Evolutionary conservation across 345 rosid genomes (phyloP).

Genomic region (Gynandropsis gynandra): DNA sequence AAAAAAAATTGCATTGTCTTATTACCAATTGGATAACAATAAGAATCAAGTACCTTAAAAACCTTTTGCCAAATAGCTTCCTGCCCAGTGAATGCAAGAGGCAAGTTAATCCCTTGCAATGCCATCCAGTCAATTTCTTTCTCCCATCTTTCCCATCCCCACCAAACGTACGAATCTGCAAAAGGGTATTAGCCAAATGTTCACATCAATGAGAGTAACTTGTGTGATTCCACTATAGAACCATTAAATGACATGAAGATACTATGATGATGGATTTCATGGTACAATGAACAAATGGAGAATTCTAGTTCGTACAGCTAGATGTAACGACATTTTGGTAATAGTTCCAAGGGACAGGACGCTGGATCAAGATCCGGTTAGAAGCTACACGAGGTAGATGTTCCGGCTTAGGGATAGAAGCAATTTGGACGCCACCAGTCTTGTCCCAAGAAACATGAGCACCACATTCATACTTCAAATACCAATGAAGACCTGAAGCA

Average conservation of each 20-base stretch:
- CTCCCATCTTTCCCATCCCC: conserved; percentile 94
- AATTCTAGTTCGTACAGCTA: conserved; percentile 53
- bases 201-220: neutral
- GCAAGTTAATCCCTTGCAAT: conserved; percentile 90
- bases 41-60: conserved; percentile 46
- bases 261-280: conserved; percentile 6
- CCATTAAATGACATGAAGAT: conserved; percentile 1
- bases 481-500: conserved; percentile 92
- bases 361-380: conserved; percentile 53
- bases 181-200: conserved; percentile 6
- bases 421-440: conserved; percentile 81
- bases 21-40: neutral
- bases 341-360: conserved; percentile 94
- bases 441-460: conserved; percentile 96
- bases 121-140: conserved; percentile 99
- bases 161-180: conserved; percentile 90
- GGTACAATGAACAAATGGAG: too few species aligned
- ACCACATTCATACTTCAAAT: conserved; percentile 70
- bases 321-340: conserved; percentile 95
- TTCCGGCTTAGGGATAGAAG: conserved; percentile 67
- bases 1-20: neutral
- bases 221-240: neutral
- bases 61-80: conserved; percentile 93
- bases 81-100: conserved; percentile 92
- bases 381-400: conserved; percentile 57